Percentiles rank a stretch among this genome's conserved stretches.
phyloP scores from a whole-genome alignment of 2,329 filamentous ascomycete genomes.

The Colletotrichum trifolii region DNA sequence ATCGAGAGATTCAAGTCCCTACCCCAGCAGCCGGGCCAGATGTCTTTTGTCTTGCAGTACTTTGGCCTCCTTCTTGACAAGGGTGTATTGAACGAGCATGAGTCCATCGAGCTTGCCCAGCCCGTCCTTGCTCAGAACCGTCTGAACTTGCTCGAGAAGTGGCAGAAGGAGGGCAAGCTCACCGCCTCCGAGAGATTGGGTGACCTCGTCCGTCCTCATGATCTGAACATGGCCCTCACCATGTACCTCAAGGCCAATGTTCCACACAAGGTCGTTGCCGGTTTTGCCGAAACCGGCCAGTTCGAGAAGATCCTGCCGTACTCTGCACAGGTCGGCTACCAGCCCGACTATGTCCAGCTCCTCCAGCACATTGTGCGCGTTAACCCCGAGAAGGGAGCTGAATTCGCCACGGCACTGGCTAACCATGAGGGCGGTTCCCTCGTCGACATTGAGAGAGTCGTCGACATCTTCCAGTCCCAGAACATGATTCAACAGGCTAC shows the following conservation, averaged over 20 bases:
- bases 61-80: slow-evolving; percentile 98
- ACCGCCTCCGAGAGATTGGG: slow-evolving; percentile 96
- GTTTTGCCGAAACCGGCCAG: slow-evolving; percentile 93
- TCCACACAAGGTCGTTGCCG: slow-evolving; percentile 93
- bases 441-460: slow-evolving; percentile 92
- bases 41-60: slow-evolving; percentile 96
- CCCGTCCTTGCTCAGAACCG: slow-evolving; percentile 93
- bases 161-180: slow-evolving; percentile 95
- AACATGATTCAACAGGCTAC: slow-evolving; percentile 98
- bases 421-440: slow-evolving; percentile 89
- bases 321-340: slow-evolving; percentile 84
- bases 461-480: slow-evolving; percentile 98
- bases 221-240: slow-evolving; percentile 85
- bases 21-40: slow-evolving; percentile 82
- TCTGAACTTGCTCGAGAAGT: slow-evolving; percentile 97
- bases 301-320: slow-evolving; percentile 98
- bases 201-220: slow-evolving; percentile 90
- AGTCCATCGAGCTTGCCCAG: slow-evolving; percentile 92
- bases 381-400: slow-evolving; percentile 92
- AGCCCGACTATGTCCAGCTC: slow-evolving; percentile 93
- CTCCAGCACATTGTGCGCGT: slow-evolving; percentile 92
- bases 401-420: slow-evolving; percentile 92
- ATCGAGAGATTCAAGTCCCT: slow-evolving; percentile 96
- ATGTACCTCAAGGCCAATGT: slow-evolving; percentile 94
- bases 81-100: slow-evolving; percentile 89